Conservation (phyloP, 1,139 yeast genomes). For the Geotrichum fermentans region DNA sequence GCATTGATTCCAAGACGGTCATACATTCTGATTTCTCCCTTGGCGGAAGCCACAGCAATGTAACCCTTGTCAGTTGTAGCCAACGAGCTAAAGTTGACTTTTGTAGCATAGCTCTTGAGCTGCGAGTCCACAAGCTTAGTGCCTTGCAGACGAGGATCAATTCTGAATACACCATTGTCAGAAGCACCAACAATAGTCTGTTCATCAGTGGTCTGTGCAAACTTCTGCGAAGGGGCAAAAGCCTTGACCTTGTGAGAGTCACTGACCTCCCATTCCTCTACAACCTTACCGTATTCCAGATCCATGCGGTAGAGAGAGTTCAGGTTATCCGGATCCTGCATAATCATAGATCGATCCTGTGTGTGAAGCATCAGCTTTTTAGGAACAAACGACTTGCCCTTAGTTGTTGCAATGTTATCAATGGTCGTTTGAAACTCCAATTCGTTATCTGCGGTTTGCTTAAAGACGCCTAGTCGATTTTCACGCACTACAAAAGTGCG, state of each 20-base stretch:
- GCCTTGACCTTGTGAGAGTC: constrained; percentile 45
- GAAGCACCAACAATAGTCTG: constrained; percentile 70
- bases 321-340: constrained; percentile 50
- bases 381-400: constrained; percentile 57
- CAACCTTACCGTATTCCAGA: constrained; percentile 67
- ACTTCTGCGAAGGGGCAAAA: constrained; percentile 66
- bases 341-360: constrained; percentile 62
- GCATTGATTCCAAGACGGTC: constrained; percentile 71
- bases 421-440: constrained; percentile 66
- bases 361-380: constrained; percentile 67
- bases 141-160: constrained; percentile 70
- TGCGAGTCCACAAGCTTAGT: constrained; percentile 55
- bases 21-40: constrained; percentile 71
- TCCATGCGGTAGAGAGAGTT: constrained; percentile 66
- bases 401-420: constrained; percentile 49
- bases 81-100: constrained; percentile 55
- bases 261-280: constrained; percentile 70
- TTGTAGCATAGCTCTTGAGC: constrained; percentile 49
- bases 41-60: constrained; percentile 68
- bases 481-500: constrained; percentile 78
- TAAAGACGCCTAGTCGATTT: constrained; percentile 74
- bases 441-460: constrained; percentile 48
- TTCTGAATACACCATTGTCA: constrained; percentile 56
- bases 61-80: constrained; percentile 71
- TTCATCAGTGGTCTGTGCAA: constrained; percentile 67